Base-by-base conservation (phyloP, 495 filamentous ascomycete species). In the Pseudotulostoma volvatum region DNA sequence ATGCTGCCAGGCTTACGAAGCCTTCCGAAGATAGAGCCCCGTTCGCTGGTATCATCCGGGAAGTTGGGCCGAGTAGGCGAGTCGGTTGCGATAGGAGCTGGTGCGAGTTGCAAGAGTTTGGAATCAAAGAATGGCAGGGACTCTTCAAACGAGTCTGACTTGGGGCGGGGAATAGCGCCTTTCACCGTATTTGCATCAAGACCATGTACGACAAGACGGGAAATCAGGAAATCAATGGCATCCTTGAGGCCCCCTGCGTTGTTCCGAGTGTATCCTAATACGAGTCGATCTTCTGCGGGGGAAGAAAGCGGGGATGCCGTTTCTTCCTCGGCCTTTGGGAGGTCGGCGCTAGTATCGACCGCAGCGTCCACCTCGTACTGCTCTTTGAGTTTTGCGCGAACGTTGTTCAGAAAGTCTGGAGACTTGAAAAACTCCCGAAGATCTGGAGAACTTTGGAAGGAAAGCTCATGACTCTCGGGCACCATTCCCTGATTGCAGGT, bases 131-230 rank as follows among this genome's bases (percentile, higher is more conserved):
- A 95, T 18, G 84, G 87, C 20, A 94, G 70, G 31, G 84, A 87
- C 43, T 96, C 92, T 50, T 96, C 90, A 51, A 96, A 99, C 1
- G 90, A 93, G 59, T 99, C 90, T 3, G 90, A 95, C 65, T 96
- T 95, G 36, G 90, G 92, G 33, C 88, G 79, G 0, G 88, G 85
- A 44, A 96, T 88, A 9, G 84, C 78, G 36, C 92, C 90, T 56
- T 90, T 93, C 46, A 99, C 76, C 16, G 83, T 75, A 33, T 72
- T 82, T 2, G 79, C 77, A 45, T 93, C 82, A 23, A 94, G 71
- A n/a, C 82, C 81, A 31, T 83, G 78, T 1, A 79, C 73, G 16
- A 87, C 78, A 37, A 96, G 71, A 40, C 81, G 76, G 31, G 76
- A 75, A 39, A 84, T 82, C 42, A 96, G 65, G 58, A 88, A 93